phyloP scores from a whole-genome alignment of 202 grass and related monocot species.

The Setaria viridis region DNA sequence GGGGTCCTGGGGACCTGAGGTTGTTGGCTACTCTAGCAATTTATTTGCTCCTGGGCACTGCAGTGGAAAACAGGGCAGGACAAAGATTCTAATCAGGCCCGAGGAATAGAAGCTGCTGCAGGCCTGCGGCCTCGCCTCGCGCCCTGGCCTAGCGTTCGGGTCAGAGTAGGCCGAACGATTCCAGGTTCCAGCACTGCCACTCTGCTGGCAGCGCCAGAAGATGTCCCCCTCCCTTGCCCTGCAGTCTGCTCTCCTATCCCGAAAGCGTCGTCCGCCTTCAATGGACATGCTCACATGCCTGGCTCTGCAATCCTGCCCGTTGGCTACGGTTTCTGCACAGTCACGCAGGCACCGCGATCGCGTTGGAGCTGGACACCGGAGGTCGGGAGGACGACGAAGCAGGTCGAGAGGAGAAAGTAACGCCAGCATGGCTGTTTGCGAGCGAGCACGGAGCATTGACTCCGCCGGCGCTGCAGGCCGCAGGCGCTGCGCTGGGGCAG shows the following conservation, averaged over 20 bases:
- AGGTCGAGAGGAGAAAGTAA: too few relatives aligned
- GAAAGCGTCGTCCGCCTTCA: too few relatives aligned
- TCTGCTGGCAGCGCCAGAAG: slow-evolving; percentile 41
- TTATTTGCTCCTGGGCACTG: background rate
- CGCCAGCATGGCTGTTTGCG: slow-evolving; percentile 26
- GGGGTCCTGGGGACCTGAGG: too few relatives aligned
- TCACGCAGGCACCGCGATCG: too few relatives aligned
- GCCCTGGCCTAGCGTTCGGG: background rate
- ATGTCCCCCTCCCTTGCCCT: slow-evolving; percentile 29
- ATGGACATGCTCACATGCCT: too few relatives aligned
- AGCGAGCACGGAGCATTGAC: slow-evolving; percentile 40
- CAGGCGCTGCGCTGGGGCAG: background rate
- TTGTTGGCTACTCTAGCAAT: background rate
- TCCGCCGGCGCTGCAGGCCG: background rate
- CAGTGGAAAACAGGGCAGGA: slow-evolving; percentile 35
- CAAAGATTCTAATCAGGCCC: slow-evolving; percentile 45
- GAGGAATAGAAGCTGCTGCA: slow-evolving; percentile 37
- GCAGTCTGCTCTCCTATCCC: too few relatives aligned
- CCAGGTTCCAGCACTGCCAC: slow-evolving; percentile 24
- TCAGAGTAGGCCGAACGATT: background rate
- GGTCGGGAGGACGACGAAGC: too few relatives aligned
- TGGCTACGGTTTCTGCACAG: too few relatives aligned
- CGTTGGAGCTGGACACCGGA: too few relatives aligned
- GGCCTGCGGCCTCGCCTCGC: background rate
- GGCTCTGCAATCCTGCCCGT: too few relatives aligned